Percentiles rank a stretch among this genome's conserved stretches.
These are phyloP conservation scores for Fusarium compactum DNA, from an alignment of 2,329 filamentous ascomycete genomes.

Conservation along the genomic window DNA sequence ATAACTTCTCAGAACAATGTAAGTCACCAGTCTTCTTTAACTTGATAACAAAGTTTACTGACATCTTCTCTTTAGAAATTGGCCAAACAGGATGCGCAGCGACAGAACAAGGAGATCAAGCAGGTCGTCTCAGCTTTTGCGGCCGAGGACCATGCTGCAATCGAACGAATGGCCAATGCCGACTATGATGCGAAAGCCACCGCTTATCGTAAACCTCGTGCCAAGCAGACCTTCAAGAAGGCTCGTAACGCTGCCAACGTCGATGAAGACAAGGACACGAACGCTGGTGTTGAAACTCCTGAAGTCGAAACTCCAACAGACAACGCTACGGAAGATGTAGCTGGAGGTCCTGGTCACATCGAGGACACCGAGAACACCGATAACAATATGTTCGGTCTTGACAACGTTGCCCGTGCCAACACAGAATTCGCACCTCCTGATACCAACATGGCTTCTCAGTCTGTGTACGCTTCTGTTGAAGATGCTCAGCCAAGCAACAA, in stretches of 20 bases:
- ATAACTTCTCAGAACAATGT: conserved; percentile 9
- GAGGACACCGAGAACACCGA: not conserved
- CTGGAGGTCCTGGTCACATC: not conserved
- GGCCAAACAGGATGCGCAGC: not conserved
- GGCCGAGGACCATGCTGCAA: not conserved
- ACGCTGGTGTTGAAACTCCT: not conserved
- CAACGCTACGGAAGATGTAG: not conserved
- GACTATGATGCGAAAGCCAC: not conserved
- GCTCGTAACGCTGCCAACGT: not conserved
- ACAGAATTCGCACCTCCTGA: not conserved
- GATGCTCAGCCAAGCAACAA: not conserved
- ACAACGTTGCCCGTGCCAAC: not conserved
- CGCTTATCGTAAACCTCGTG: not conserved
- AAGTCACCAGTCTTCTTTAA: not conserved
- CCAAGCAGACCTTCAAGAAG: not conserved
- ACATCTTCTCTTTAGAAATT: conserved; percentile 5
- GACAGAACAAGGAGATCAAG: not conserved
- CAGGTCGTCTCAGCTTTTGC: not conserved
- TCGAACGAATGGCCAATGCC: not conserved
- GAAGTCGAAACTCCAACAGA: not conserved
- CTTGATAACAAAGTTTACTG: not conserved
- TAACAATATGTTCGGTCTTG: not conserved
- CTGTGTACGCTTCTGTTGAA: not conserved
- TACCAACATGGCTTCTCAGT: not conserved
- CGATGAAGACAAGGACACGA: not conserved